phyloP scores from a whole-genome alignment of 495 filamentous ascomycete species.

The Astrocystis sublimbata region DNA sequence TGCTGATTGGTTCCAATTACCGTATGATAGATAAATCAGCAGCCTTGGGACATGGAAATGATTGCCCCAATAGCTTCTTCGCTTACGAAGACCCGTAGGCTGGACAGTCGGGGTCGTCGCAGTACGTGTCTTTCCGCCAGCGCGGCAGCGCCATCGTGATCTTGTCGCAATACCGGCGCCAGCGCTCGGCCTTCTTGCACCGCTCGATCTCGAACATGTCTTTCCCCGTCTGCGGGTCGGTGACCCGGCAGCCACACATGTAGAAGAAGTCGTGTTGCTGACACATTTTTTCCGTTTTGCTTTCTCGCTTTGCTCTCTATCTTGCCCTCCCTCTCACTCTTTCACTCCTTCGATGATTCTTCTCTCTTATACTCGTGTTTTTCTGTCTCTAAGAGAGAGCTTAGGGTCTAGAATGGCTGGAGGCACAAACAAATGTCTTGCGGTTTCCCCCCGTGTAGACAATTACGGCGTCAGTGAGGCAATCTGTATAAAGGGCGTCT shows the following conservation, averaged over 20 bases:
- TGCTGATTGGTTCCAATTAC: neutral
- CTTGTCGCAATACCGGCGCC: constrained; percentile 8
- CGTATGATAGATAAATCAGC: too few species aligned
- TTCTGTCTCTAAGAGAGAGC: too few species aligned
- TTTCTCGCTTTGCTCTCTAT: neutral
- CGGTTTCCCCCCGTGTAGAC: too few species aligned
- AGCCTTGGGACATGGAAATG: too few species aligned
- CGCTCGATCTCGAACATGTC: neutral
- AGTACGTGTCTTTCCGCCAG: constrained; percentile 9
- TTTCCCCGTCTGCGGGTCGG: neutral
- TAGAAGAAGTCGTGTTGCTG: constrained; percentile 15
- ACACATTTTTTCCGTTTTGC: neutral
- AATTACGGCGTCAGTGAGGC: too few species aligned
- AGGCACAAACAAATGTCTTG: too few species aligned
- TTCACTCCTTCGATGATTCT: neutral
- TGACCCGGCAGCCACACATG: constrained; percentile 16
- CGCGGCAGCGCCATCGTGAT: constrained; percentile 11
- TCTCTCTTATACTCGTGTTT: neutral
- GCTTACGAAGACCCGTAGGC: neutral
- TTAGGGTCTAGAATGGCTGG: too few species aligned
- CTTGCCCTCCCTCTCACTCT: neutral
- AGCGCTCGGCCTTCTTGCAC: neutral
- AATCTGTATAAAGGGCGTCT: too few species aligned
- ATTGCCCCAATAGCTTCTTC: neutral
- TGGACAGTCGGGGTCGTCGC: constrained; percentile 3